phyloP scores from a whole-genome alignment of 495 filamentous ascomycete species.

The Penicillium manginii region DNA sequence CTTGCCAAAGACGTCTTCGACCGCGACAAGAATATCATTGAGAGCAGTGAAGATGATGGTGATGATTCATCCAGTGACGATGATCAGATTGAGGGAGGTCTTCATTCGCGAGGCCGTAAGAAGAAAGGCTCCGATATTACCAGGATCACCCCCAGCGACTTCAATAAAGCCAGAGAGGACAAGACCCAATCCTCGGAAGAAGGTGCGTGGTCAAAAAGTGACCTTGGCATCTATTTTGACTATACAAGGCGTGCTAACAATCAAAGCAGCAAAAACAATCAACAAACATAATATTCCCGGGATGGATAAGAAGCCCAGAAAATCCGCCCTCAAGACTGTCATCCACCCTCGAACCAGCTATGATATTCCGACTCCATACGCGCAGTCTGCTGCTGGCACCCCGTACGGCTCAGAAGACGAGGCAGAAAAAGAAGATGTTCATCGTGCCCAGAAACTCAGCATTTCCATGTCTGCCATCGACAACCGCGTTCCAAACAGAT shows the following conservation, averaged over 20 bases:
- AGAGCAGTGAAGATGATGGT: conserved; percentile 57
- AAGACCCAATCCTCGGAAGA: conserved; percentile 54
- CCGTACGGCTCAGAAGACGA: conserved; percentile 87
- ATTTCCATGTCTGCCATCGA: conserved; percentile 77
- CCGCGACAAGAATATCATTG: conserved; percentile 53
- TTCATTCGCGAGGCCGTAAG: conserved; percentile 37
- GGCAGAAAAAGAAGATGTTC: conserved; percentile 79
- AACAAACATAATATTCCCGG: conserved; percentile 6
- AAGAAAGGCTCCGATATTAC: conserved; percentile 28
- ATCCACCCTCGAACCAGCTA: conserved; percentile 84
- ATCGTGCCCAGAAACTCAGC: conserved; percentile 79
- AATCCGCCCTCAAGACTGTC: conserved; percentile 54
- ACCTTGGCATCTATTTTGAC: too few relatives aligned
- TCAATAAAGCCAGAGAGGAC: conserved; percentile 21
- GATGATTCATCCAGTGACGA: conserved; percentile 55
- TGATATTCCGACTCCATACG: conserved; percentile 52
- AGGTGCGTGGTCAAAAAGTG: conserved; percentile 54
- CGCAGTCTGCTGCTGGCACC: conserved; percentile 69
- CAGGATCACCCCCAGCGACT: conserved; percentile 24
- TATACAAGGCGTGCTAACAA: not conserved
- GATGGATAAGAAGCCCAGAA: conserved; percentile 35
- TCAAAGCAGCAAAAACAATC: conserved; percentile 10
- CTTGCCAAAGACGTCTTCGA: conserved; percentile 77
- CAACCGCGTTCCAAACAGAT: conserved; percentile 75
- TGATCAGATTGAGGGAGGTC: conserved; percentile 37